A percentile compares a stretch with the other conserved stretches of the same genome.
These are phyloP conservation scores for Crithidia fasciculata DNA, from an alignment of 208 protist genomes.

Conservation along the genomic window DNA sequence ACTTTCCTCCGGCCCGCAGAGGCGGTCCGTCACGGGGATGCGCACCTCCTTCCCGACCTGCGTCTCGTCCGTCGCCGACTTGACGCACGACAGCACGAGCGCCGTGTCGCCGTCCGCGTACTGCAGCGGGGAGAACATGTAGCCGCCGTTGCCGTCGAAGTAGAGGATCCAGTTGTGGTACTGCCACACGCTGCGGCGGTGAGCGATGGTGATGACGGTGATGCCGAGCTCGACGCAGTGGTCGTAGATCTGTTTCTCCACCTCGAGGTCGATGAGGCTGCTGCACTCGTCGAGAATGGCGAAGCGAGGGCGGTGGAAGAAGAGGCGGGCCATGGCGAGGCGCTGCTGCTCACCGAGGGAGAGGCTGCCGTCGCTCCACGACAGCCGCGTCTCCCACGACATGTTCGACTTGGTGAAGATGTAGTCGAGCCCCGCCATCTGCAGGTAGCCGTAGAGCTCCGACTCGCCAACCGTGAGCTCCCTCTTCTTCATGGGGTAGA, in stretches of 20 bases:
- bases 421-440: constrained; percentile 69
- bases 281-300: constrained; percentile 93
- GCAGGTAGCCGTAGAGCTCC: constrained; percentile 62
- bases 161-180: constrained; percentile 87
- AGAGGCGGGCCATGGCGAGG: constrained; percentile 88
- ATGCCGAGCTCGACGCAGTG: constrained; percentile 77
- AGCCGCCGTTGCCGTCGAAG: constrained; percentile 78
- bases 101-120: constrained; percentile 33
- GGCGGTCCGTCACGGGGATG: constrained; percentile 29
- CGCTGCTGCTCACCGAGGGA: constrained; percentile 89
- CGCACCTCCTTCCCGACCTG: constrained; percentile 40
- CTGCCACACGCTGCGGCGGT: constrained; percentile 74
- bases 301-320: constrained; percentile 87
- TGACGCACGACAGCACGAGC: constrained; percentile 29
- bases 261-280: constrained; percentile 72
- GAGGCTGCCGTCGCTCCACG: constrained; percentile 60
- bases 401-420: constrained; percentile 61
- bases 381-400: constrained; percentile 63
- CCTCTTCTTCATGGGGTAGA: constrained; percentile 73
- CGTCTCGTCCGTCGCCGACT: constrained; percentile 30
- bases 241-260: constrained; percentile 75
- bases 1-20: constrained; percentile 7
- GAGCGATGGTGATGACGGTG: constrained; percentile 86
- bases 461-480: constrained; percentile 65
- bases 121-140: constrained; percentile 70